These are phyloP conservation scores for Pythium folliculosum DNA, from an alignment of 352 stramenopile genomes.

Conservation along the genomic window DNA sequence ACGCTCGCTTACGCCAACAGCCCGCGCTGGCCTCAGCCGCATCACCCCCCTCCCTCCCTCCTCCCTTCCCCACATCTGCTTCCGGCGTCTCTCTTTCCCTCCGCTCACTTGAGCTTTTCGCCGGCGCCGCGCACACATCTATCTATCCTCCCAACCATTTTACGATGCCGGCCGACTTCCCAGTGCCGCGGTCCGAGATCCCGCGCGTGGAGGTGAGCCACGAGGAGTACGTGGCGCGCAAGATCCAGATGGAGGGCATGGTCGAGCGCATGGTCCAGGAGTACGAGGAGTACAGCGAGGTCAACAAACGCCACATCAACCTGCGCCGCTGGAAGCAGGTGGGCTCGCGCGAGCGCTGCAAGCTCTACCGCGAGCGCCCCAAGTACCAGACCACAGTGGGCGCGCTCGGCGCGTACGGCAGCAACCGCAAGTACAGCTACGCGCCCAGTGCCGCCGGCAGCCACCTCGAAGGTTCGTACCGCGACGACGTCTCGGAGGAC, in stretches of 20 bases:
- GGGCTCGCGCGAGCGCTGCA: conserved; percentile 23
- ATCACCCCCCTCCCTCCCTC: not conserved
- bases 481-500: conserved; percentile 16
- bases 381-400: conserved; percentile 25
- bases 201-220: conserved; percentile 25
- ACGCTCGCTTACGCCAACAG: conserved; percentile 5
- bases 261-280: conserved; percentile 38
- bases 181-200: conserved; percentile 36
- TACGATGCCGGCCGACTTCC: conserved; percentile 37
- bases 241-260: conserved; percentile 30
- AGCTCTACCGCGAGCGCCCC: conserved; percentile 29
- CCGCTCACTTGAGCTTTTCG: conserved; percentile 21
- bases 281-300: conserved; percentile 31
- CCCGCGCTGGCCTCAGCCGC: not conserved
- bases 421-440: conserved; percentile 10
- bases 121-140: not conserved
- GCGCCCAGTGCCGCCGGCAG: not conserved
- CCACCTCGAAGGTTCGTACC: not conserved
- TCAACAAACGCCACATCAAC: conserved; percentile 31
- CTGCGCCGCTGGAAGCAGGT: conserved; percentile 30
- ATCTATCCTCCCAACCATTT: not conserved
- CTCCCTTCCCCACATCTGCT: not conserved
- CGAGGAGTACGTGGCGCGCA: conserved; percentile 26
- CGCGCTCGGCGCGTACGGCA: conserved; percentile 12
- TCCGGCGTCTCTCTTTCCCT: not conserved